Base-by-base conservation (phyloP, 257 asterid species). In the Ophiorrhiza pumila region DNA sequence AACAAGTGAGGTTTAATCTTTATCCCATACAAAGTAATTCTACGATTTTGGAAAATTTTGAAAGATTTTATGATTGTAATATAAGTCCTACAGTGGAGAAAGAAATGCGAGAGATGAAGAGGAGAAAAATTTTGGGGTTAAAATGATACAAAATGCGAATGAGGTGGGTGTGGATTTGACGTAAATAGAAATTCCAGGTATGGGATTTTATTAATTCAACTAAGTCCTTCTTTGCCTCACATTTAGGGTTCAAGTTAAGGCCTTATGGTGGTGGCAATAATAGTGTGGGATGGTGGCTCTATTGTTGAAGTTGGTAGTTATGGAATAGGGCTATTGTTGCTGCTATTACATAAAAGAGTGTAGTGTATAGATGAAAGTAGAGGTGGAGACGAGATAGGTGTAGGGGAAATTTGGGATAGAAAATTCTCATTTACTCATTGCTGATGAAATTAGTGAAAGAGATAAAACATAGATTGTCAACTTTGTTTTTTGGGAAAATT, bases 1-100 rank as follows among this genome's bases (percentile, higher is more conserved):
- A 85, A 58, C 0, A 95, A 87, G 72, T 86, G 85, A 71, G 94
- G 91, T 74, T 86, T 85, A 72, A 91, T 88, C 84, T 91, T 82
- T n/a, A 82, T 76, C 57, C 72, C 85, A 83, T 83, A 93, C 12
- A 83, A 43, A 3, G 88, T 80, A 29, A 85, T 78, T 81, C 81
- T 79, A 81, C 88, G 94, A 7, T 66, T n/a, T 73, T 18, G 86
- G 87, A 59, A 79, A 88, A 10, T 61, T 74, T 66, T 74, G 75
- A 62, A 91, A 89, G 45, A 85, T 52, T 71, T 68, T 80, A 50
- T 15, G 14, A 45, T 88, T 84, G 77, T 93, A 93, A 41, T 84
- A 63, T 35, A 89, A 59, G 76, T 88, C 86, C 22, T 69, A 86
- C 15, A 89, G 46, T 1, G 92, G 94, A 65, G 63, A 81, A 85